phyloP scores from a whole-genome alignment of 2,329 filamentous ascomycete genomes.

The Graphium sp. region DNA sequence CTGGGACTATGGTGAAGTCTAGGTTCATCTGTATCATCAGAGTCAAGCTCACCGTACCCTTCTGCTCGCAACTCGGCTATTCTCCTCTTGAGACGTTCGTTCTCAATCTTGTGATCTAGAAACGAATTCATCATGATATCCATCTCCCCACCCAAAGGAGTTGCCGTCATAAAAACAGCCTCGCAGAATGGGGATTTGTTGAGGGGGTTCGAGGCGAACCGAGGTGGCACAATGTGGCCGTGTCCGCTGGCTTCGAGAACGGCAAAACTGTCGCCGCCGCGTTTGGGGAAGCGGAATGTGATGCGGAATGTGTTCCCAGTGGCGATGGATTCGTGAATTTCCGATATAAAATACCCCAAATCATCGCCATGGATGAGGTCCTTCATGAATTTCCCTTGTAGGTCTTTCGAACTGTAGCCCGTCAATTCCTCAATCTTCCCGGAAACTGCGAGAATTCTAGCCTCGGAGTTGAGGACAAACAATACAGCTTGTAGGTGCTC shows the following conservation, averaged over 20 bases:
- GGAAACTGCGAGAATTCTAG: conserved; percentile 73
- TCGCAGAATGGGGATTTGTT: conserved; percentile 59
- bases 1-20: too few relatives aligned
- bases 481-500: conserved; percentile 82
- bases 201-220: conserved; percentile 42
- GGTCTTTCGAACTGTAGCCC: conserved; percentile 54
- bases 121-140: conserved; percentile 78
- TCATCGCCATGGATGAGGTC: conserved; percentile 82
- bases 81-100: conserved; percentile 68
- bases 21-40: too few relatives aligned
- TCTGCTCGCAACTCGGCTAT: conserved; percentile 76
- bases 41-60: conserved; percentile 73
- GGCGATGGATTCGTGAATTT: conserved; percentile 79
- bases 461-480: conserved; percentile 72
- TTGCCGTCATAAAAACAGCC: conserved; percentile 85
- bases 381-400: conserved; percentile 59
- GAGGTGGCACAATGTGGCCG: conserved; percentile 64
- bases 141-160: conserved; percentile 81
- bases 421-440: conserved; percentile 60
- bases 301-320: conserved; percentile 65
- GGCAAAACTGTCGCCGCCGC: conserved; percentile 52
- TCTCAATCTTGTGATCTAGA: conserved; percentile 92
- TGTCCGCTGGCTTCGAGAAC: conserved; percentile 91
- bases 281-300: conserved; percentile 70
- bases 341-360: conserved; percentile 62